Conservation (phyloP, 225 moss, liverwort and hornwort species). For the Polytrichum formosum region DNA sequence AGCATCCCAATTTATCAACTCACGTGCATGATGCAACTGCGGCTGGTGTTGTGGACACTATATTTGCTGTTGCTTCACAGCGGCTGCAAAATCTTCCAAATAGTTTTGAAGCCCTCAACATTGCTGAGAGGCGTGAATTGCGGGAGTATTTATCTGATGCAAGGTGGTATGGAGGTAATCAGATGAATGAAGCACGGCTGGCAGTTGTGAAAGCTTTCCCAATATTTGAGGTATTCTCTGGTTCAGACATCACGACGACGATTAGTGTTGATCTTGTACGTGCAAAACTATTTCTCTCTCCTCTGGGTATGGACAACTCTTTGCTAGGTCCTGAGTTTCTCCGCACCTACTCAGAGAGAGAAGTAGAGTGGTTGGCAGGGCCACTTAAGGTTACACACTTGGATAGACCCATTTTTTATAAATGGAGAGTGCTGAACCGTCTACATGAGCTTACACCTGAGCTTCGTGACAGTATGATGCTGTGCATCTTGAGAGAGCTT, state of each 20-base stretch:
- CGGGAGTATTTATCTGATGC: conserved; percentile 62
- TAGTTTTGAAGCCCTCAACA: conserved; percentile 48
- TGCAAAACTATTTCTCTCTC: conserved; percentile 72
- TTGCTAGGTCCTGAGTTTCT: conserved; percentile 70
- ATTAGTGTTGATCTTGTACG: conserved; percentile 66
- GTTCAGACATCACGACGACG: conserved; percentile 30
- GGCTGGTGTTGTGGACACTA: conserved; percentile 64
- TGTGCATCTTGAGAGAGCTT: conserved; percentile 68
- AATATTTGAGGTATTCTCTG: conserved; percentile 75
- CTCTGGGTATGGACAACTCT: conserved; percentile 58
- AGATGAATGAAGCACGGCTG: conserved; percentile 63
- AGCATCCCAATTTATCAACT: conserved; percentile 52
- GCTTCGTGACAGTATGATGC: conserved; percentile 71
- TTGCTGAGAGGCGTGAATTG: conserved; percentile 61
- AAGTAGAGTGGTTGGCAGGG: conserved; percentile 72
- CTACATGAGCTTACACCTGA: conserved; percentile 63
- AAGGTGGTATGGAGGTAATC: conserved; percentile 73
- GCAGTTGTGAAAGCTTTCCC: conserved; percentile 58
- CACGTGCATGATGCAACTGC: conserved; percentile 70
- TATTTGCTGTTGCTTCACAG: conserved; percentile 45
- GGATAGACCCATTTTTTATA: conserved; percentile 71
- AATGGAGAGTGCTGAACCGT: conserved; percentile 80
- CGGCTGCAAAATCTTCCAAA: conserved; percentile 27
- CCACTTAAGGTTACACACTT: conserved; percentile 67
- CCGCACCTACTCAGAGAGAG: conserved; percentile 63